A percentile compares a stretch with the other conserved stretches of the same genome.
These are phyloP conservation scores for Fusarium anthophilum DNA, from an alignment of 2,329 filamentous ascomycete species.

Conservation along the genomic window DNA sequence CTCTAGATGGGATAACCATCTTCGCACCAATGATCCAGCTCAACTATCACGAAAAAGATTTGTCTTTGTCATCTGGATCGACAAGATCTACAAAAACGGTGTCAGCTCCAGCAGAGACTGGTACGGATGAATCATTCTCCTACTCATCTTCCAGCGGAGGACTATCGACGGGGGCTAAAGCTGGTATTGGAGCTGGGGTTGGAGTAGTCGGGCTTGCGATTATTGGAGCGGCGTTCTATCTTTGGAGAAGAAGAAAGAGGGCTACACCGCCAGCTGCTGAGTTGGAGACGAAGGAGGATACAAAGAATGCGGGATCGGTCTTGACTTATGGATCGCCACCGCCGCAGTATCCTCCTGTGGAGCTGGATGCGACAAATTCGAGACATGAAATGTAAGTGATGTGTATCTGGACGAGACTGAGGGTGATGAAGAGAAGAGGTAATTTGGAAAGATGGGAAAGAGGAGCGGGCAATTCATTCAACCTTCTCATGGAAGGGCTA, in stretches of 20 bases:
- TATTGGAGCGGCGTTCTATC: neutral
- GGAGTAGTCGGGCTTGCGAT: neutral
- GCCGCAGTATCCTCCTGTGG: neutral
- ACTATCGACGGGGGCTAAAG: neutral
- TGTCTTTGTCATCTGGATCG: neutral
- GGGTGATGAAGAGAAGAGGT: fast-evolving
- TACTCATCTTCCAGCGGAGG: neutral
- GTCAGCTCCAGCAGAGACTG: neutral
- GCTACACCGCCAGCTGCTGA: neutral
- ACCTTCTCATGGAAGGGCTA: neutral
- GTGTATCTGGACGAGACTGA: fast-evolving
- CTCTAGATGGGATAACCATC: neutral
- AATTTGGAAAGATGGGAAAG: neutral
- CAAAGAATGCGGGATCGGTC: neutral
- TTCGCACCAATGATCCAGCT: slow-evolving; percentile 9
- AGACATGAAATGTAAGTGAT: neutral
- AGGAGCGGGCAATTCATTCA: fast-evolving
- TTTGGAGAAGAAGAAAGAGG: neutral
- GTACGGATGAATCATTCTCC: neutral
- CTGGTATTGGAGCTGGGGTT: neutral
- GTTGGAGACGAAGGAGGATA: neutral
- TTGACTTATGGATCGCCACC: neutral
- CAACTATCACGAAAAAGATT: neutral
- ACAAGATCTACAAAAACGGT: neutral
- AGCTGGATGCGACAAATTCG: neutral